Percentiles rank a stretch among this genome's conserved stretches.
Conservation (phyloP, 108 stramenopile genomes). For the Nitzschia sp. region DNA sequence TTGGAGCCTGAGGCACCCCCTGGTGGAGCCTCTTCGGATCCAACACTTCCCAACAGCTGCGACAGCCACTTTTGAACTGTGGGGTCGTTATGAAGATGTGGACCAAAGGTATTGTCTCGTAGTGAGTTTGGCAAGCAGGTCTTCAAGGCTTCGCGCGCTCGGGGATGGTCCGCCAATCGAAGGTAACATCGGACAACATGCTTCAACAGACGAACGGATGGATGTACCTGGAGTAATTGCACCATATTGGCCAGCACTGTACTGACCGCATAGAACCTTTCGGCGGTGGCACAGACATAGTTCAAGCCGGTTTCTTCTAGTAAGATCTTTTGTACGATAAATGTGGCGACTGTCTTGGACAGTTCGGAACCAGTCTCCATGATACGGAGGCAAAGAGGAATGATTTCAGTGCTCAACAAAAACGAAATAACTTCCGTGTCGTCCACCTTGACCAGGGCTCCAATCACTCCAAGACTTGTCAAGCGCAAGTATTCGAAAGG, state of each 20-base stretch:
- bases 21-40: slow-evolving; percentile 18
- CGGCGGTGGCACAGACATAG: slow-evolving; percentile 99
- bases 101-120: slow-evolving; percentile 86
- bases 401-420: slow-evolving; percentile 92
- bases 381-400: slow-evolving; percentile 60
- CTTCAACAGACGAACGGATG: slow-evolving; percentile 94
- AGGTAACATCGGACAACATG: slow-evolving; percentile 98
- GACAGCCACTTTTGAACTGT: slow-evolving; percentile 91
- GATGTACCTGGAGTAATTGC: slow-evolving; percentile 76
- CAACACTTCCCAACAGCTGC: slow-evolving; percentile 75
- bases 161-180: slow-evolving; percentile 90
- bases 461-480: slow-evolving; percentile 97
- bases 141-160: slow-evolving; percentile 95
- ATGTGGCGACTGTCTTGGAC: slow-evolving; percentile 98
- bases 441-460: slow-evolving; percentile 99
- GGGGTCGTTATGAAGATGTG: slow-evolving; percentile 81
- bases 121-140: slow-evolving; percentile 91
- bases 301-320: slow-evolving; percentile 95
- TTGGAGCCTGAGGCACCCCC: not conserved
- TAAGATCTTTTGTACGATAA: slow-evolving; percentile 99
- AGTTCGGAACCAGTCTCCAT: slow-evolving; percentile 96
- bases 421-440: slow-evolving; percentile 97
- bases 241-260: slow-evolving; percentile 97
- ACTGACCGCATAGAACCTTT: slow-evolving; percentile 97
- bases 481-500: slow-evolving; percentile 98